These are phyloP conservation scores for Saururus chinensis DNA, from an alignment of 164 flowering plant species.

Conservation along the genomic window DNA sequence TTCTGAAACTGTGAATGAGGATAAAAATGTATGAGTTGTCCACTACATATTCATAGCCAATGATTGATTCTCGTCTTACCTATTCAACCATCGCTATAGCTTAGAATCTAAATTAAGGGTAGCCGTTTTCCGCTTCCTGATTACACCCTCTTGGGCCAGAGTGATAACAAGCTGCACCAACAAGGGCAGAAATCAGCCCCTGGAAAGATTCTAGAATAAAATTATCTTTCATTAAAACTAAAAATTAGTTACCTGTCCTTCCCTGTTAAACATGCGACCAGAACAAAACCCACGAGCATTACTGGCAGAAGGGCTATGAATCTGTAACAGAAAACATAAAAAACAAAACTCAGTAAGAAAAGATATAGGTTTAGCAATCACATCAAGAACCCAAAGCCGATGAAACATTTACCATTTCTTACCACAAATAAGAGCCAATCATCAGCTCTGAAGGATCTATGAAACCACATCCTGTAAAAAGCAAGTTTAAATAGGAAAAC, in stretches of 20 bases:
- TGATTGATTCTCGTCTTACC: neutral
- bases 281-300: constrained; percentile 41
- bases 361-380: neutral
- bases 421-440: constrained; percentile 86
- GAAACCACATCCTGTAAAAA: constrained; percentile 87
- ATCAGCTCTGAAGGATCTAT: constrained; percentile 74
- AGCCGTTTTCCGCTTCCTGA: constrained; percentile 35
- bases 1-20: neutral
- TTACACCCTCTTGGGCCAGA: constrained; percentile 69
- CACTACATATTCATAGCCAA: neutral
- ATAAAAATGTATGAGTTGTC: neutral
- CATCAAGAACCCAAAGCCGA: neutral
- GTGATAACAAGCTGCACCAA: constrained; percentile 65
- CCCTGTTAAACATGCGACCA: constrained; percentile 70
- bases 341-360: constrained; percentile 1
- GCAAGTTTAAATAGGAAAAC: neutral
- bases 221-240: neutral
- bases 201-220: neutral
- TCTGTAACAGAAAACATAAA: constrained; percentile 17
- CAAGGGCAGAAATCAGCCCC: neutral
- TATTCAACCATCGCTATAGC: constrained; percentile 18
- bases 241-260: constrained; percentile 61
- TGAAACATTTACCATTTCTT: constrained; percentile 7
- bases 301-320: constrained; percentile 39
- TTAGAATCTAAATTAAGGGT: constrained; percentile 24